Evolutionary conservation across 2,329 filamentous ascomycete genomes (phyloP).

Genomic region (Sporothrix euskadiensis): DNA sequence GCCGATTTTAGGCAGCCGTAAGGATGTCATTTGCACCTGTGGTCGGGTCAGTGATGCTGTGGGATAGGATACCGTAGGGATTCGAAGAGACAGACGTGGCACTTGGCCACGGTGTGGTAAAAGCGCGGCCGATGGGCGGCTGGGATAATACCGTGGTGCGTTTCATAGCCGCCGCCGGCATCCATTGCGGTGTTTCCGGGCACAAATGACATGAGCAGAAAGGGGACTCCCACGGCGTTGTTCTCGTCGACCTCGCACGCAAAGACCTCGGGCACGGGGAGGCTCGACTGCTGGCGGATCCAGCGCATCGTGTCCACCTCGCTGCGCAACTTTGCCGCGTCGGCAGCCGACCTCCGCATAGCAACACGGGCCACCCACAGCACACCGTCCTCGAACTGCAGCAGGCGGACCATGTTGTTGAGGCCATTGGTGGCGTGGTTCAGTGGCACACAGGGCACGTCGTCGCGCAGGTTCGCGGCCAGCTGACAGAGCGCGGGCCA

Average conservation of each 20-base stretch:
- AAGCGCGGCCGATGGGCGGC: slow-evolving; percentile 20
- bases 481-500: slow-evolving; percentile 25
- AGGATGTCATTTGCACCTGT: slow-evolving; percentile 30
- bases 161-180: slow-evolving; percentile 33
- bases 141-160: slow-evolving; percentile 33
- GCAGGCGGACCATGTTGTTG: slow-evolving; percentile 26
- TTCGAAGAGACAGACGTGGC: slow-evolving; percentile 23
- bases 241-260: slow-evolving; percentile 35
- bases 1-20: slow-evolving; percentile 32
- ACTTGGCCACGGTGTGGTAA: slow-evolving; percentile 29
- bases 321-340: slow-evolving; percentile 22
- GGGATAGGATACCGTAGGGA: slow-evolving; percentile 15
- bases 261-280: slow-evolving; percentile 36
- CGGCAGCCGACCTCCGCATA: slow-evolving; percentile 7
- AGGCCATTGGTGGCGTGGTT: slow-evolving; percentile 21
- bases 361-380: slow-evolving; percentile 26
- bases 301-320: slow-evolving; percentile 25
- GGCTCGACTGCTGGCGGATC: slow-evolving; percentile 2
- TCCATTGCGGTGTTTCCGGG: slow-evolving; percentile 38
- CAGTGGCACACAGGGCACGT: slow-evolving; percentile 19
- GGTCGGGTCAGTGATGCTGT: background rate
- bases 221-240: slow-evolving; percentile 37
- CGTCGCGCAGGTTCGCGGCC: slow-evolving; percentile 12
- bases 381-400: slow-evolving; percentile 22
- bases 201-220: slow-evolving; percentile 39